Evolutionary conservation across 2,329 filamentous ascomycete species (phyloP).

Genomic region (Pezicula neosporulosa): DNA sequence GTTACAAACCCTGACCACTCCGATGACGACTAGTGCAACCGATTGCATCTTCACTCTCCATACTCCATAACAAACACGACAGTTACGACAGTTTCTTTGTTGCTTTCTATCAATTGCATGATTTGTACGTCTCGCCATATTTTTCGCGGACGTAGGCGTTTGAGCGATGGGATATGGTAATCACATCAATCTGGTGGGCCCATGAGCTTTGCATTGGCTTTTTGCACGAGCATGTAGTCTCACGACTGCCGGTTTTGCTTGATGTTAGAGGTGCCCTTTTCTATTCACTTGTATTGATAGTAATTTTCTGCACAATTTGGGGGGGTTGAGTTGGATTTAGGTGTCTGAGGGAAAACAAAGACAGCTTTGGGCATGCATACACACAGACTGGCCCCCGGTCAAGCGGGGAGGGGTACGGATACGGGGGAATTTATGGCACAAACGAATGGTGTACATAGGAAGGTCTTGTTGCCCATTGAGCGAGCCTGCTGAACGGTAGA

Average conservation of each 20-base stretch:
- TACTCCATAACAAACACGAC: slow-evolving; percentile 12
- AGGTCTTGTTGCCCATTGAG: too few species aligned
- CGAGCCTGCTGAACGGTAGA: too few species aligned
- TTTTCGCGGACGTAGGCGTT: slow-evolving; percentile 18
- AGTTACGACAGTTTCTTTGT: slow-evolving; percentile 17
- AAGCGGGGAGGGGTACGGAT: too few species aligned
- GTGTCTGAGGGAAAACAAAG: too few species aligned
- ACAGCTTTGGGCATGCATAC: too few species aligned
- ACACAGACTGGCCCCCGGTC: too few species aligned
- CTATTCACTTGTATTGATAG: slow-evolving; percentile 5
- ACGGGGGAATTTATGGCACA: too few species aligned
- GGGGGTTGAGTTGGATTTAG: too few species aligned
- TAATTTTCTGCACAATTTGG: too few species aligned
- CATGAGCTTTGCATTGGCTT: not conserved
- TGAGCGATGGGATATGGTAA: slow-evolving; percentile 5
- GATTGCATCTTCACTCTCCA: not conserved
- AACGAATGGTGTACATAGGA: too few species aligned
- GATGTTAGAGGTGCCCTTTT: slow-evolving; percentile 1
- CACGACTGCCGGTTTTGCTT: slow-evolving; percentile 1
- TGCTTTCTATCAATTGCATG: slow-evolving; percentile 13
- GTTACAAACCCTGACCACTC: slow-evolving; percentile 59
- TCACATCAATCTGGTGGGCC: slow-evolving; percentile 6
- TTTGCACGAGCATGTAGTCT: slow-evolving; percentile 4
- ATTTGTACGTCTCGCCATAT: slow-evolving; percentile 15
- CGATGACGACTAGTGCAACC: slow-evolving; percentile 15